These are phyloP conservation scores for Lactarius psammicola DNA, from an alignment of 768 basidiomycete genomes.

Conservation along the genomic window DNA sequence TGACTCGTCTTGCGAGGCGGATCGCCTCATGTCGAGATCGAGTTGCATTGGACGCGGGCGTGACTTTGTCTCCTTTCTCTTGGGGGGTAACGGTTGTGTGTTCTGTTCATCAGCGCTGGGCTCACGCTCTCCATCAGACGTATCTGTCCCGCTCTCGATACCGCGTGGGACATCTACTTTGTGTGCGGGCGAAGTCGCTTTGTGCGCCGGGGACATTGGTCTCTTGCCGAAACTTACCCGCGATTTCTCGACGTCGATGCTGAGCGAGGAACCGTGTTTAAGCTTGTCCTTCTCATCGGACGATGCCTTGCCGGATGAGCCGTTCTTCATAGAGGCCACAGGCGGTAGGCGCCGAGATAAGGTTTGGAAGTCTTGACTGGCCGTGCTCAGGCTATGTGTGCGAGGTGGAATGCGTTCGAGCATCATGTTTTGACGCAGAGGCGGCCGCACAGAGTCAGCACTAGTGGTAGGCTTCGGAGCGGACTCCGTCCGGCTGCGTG, in stretches of 20 bases:
- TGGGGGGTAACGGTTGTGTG: conserved; percentile 7
- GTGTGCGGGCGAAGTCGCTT: conserved; percentile 57
- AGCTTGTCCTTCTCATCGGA: conserved; percentile 32
- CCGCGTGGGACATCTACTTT: conserved; percentile 68
- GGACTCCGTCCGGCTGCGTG: conserved; percentile 17
- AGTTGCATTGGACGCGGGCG: conserved; percentile 32
- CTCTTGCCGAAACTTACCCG: conserved; percentile 20
- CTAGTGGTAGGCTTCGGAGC: conserved; percentile 10
- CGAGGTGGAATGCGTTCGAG: conserved; percentile 29
- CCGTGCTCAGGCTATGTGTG: conserved; percentile 21
- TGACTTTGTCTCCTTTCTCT: conserved; percentile 11
- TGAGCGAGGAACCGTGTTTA: conserved; percentile 30
- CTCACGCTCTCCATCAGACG: conserved; percentile 54
- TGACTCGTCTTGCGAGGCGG: conserved; percentile 26
- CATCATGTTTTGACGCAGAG: conserved; percentile 23
- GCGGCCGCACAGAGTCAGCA: conserved; percentile 33
- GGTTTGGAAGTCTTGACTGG: conserved; percentile 7
- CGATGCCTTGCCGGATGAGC: conserved; percentile 31
- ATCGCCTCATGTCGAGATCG: conserved; percentile 33
- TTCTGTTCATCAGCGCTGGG: conserved; percentile 33
- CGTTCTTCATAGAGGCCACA: neutral
- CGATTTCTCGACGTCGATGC: conserved; percentile 36
- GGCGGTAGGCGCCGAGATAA: neutral
- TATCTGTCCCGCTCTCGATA: conserved; percentile 74
- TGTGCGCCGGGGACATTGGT: conserved; percentile 35